Base-by-base conservation (phyloP, 1,284 basidiomycete species). In the Caloboletus firmus region DNA sequence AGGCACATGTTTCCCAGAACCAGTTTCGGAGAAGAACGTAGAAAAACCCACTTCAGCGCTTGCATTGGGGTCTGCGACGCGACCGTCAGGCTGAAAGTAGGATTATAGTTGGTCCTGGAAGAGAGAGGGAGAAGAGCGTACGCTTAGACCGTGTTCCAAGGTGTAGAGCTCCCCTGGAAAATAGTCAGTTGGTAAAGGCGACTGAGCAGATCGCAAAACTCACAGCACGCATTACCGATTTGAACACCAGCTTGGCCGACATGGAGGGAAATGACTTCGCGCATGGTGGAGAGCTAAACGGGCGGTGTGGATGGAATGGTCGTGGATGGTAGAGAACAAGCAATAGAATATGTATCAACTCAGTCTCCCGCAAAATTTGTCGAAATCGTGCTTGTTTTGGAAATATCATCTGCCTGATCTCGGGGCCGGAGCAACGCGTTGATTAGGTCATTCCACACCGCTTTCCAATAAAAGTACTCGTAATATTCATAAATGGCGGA, bases 111-210 rank as follows among this genome's bases (percentile, higher is more conserved):
- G 8, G n/a, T 20, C 7, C 37, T 20, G 17, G 20, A 35, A 39
- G n/a, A 37, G 36, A 41, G 34, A 41, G 18, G 18, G 28, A 45
- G 56, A 55, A 49, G 37, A 43, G 50, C 49, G 83, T 67, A 95
- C 93, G 75, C 89, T 93, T 64, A 99, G 82, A 70, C 95, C 95
- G 75, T 99, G 97, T 79, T 99, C 97, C 67, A 96, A 85, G 63
- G 95, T 97, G 81, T 99, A 90, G 69, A 85, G 75, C 71, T 85
- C 83, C 83, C 82, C 83, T 84, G 63, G 57, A 43, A 32, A 31
- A 41, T 5, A 2, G 48, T 63, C 28, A 55, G 57, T 51, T 22
- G 22, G 24, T 3, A 39, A 50, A 2, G 30, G 5, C n/a, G 22
- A 37, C 9, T 22, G 34, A 43, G 18, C 3, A n/a, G 22, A 34